phyloP scores from a whole-genome alignment of 2,329 filamentous ascomycete genomes.

The Aureobasidium vineae region DNA sequence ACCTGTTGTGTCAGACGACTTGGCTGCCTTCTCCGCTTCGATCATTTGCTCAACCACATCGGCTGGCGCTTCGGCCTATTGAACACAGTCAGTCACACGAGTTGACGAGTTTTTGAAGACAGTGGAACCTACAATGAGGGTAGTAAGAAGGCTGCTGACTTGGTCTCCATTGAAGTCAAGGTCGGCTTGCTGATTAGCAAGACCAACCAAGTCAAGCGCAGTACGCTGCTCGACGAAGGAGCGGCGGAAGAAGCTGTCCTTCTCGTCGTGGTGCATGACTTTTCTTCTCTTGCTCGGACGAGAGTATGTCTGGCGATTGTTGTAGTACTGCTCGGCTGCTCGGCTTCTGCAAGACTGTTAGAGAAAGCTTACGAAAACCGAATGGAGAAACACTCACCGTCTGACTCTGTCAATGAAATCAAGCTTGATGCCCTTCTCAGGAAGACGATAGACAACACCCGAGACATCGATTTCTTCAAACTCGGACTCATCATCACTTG shows the following conservation, averaged over 20 bases:
- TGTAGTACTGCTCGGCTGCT: constrained; percentile 17
- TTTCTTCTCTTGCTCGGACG: constrained; percentile 14
- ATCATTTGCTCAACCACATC: constrained; percentile 43
- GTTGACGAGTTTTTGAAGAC: constrained; percentile 29
- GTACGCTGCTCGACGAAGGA: constrained; percentile 64
- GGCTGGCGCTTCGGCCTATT: constrained; percentile 45
- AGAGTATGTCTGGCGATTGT: not conserved
- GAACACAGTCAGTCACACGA: constrained; percentile 32
- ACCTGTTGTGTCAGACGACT: constrained; percentile 26
- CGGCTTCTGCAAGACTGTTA: constrained; percentile 19
- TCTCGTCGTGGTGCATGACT: constrained; percentile 33
- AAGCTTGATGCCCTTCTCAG: constrained; percentile 49
- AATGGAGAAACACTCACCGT: constrained; percentile 37
- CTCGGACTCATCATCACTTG: constrained; percentile 46
- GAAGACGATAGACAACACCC: constrained; percentile 46
- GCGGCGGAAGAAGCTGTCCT: constrained; percentile 43
- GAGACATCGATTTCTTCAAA: constrained; percentile 45
- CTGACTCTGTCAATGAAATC: constrained; percentile 64
- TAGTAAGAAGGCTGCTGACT: constrained; percentile 54
- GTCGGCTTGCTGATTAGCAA: constrained; percentile 53
- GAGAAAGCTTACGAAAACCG: constrained; percentile 31
- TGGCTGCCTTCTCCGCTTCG: constrained; percentile 34
- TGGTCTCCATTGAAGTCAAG: constrained; percentile 50
- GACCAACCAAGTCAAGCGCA: constrained; percentile 61
- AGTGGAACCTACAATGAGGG: constrained; percentile 59